Evolutionary conservation across 2,329 filamentous ascomycete species (phyloP).

Genomic region (Fusarium nodosum): DNA sequence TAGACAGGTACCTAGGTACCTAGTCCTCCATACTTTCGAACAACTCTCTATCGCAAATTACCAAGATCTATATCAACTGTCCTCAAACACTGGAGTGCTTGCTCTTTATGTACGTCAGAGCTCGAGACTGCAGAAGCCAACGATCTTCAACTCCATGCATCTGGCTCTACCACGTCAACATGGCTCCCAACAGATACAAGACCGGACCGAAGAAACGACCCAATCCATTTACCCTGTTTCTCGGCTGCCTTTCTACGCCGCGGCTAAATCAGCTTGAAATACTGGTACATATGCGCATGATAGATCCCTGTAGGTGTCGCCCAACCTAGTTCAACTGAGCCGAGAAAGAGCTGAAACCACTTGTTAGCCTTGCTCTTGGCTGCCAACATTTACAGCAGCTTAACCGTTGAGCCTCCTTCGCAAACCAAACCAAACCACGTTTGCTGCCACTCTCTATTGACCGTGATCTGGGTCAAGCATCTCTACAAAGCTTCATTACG

Average conservation of each 20-base stretch:
- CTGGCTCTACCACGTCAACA: slow-evolving; percentile 8
- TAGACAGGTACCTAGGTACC: not conserved
- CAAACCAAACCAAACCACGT: slow-evolving; percentile 24
- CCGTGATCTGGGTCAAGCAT: slow-evolving; percentile 18
- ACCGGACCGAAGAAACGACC: slow-evolving; percentile 28
- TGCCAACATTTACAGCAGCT: slow-evolving; percentile 13
- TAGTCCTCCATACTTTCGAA: too few relatives aligned
- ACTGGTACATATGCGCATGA: slow-evolving; percentile 33
- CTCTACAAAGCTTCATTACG: slow-evolving; percentile 25
- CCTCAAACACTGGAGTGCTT: not conserved
- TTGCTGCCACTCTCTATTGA: not conserved
- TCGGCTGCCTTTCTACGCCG: slow-evolving; percentile 21
- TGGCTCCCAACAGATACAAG: slow-evolving; percentile 29
- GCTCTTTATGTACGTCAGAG: slow-evolving; percentile 6
- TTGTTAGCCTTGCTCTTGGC: slow-evolving; percentile 37
- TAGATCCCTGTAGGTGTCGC: slow-evolving; percentile 36
- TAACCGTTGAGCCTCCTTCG: slow-evolving; percentile 31
- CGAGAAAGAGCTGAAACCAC: slow-evolving; percentile 46
- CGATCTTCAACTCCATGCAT: slow-evolving; percentile 6
- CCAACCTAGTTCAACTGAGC: slow-evolving; percentile 24
- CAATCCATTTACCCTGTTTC: slow-evolving; percentile 30
- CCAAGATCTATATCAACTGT: not conserved
- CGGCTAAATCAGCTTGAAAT: slow-evolving; percentile 41
- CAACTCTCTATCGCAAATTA: not conserved
- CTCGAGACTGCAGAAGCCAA: slow-evolving; percentile 28